These are phyloP conservation scores for Aegilops speltoides DNA, from an alignment of 176 grass and related monocot genomes.

Conservation along the genomic window DNA sequence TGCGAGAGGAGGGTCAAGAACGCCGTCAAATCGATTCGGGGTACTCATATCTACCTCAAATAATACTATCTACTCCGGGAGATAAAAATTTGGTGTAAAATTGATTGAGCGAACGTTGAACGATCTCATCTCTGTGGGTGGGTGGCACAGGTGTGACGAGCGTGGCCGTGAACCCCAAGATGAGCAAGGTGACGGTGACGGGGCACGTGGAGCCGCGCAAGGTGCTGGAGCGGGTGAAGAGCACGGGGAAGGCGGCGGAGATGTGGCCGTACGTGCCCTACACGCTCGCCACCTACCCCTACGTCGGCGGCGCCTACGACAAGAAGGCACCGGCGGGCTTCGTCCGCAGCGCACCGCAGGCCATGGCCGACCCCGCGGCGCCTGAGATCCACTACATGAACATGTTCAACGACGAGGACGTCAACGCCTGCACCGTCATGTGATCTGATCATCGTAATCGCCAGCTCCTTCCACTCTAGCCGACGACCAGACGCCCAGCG, in stretches of 20 bases:
- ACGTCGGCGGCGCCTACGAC: slow-evolving; percentile 76
- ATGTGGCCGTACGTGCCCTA: slow-evolving; percentile 82
- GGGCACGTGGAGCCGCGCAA: slow-evolving; percentile 75
- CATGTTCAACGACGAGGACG: slow-evolving; percentile 86
- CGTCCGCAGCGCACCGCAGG: slow-evolving; percentile 58
- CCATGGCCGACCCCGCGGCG: slow-evolving; percentile 54
- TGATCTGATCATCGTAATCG: slow-evolving; percentile 4
- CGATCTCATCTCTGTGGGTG: not conserved
- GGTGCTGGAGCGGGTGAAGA: slow-evolving; percentile 58
- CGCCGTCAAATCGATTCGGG: slow-evolving; percentile 57
- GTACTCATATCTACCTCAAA: slow-evolving; percentile 3
- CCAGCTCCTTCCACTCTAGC: not conserved
- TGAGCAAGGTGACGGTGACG: slow-evolving; percentile 66
- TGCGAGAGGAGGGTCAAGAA: slow-evolving; percentile 73
- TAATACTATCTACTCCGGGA: not conserved
- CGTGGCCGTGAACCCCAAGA: slow-evolving; percentile 67
- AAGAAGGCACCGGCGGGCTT: slow-evolving; percentile 77
- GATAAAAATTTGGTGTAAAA: not conserved
- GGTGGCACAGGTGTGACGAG: slow-evolving; percentile 47
- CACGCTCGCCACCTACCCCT: slow-evolving; percentile 60
- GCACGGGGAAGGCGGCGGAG: slow-evolving; percentile 69
- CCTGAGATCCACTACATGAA: slow-evolving; percentile 44
- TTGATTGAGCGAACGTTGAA: not conserved
- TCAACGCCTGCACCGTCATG: slow-evolving; percentile 68
- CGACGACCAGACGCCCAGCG: not conserved